These are phyloP conservation scores for Globisporangium ultimum DNA, from an alignment of 352 stramenopile species.

Conservation along the genomic window DNA sequence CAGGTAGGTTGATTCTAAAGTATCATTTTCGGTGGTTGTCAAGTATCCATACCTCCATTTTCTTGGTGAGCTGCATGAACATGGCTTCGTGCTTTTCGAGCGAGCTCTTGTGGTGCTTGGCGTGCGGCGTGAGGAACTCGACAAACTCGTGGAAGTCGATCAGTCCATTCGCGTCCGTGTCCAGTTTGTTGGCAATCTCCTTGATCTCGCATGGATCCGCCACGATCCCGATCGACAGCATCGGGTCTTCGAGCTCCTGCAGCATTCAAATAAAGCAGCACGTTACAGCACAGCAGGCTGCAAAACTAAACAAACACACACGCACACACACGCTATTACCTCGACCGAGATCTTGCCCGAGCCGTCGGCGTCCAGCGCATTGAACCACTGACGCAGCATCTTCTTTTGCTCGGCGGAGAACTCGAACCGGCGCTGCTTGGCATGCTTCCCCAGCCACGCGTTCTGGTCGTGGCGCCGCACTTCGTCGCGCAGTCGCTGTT, in stretches of 20 bases:
- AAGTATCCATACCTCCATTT: constrained; percentile 53
- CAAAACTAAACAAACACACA: too few species aligned
- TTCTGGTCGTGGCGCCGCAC: constrained; percentile 63
- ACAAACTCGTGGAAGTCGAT: constrained; percentile 85
- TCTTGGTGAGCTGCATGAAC: constrained; percentile 74
- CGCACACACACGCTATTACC: too few species aligned
- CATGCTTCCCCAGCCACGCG: constrained; percentile 60
- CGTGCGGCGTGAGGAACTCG: constrained; percentile 63
- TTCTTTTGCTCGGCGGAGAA: constrained; percentile 70
- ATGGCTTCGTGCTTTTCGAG: constrained; percentile 61
- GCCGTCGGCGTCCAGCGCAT: constrained; percentile 59
- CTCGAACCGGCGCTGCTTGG: constrained; percentile 56
- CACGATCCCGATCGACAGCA: constrained; percentile 78
- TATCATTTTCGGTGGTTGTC: neutral
- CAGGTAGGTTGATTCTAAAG: neutral
- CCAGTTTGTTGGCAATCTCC: constrained; percentile 51
- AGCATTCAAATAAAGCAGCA: neutral
- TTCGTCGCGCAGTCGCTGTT: constrained; percentile 42
- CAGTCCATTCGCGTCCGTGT: constrained; percentile 67
- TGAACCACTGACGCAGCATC: constrained; percentile 78
- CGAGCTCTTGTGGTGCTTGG: constrained; percentile 33
- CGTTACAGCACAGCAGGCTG: neutral
- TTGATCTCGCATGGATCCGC: constrained; percentile 61
- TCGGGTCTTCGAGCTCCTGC: constrained; percentile 67
- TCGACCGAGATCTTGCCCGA: constrained; percentile 76